These are phyloP conservation scores for Purpureocillium lavendulum DNA, from an alignment of 2,329 filamentous ascomycete species.

Conservation along the genomic window DNA sequence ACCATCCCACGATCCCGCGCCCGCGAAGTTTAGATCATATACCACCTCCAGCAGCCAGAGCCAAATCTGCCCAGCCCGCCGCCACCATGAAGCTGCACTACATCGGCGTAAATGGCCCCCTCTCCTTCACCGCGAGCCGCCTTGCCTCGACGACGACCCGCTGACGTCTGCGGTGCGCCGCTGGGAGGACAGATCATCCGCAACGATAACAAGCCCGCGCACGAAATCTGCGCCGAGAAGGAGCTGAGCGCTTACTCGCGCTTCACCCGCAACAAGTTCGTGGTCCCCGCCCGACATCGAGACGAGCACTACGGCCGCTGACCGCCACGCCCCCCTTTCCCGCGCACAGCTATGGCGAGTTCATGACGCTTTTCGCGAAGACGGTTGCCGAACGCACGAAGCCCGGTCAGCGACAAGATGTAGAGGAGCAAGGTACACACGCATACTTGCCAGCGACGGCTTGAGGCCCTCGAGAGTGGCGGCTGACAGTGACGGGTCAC, in stretches of 20 bases:
- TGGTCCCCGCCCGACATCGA: slow-evolving; percentile 7
- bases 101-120: slow-evolving; percentile 60
- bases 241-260: slow-evolving; percentile 71
- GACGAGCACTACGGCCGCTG: too few relatives aligned
- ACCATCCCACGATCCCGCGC: too few relatives aligned
- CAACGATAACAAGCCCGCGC: slow-evolving; percentile 67
- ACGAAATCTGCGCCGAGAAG: slow-evolving; percentile 69
- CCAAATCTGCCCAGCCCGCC: not conserved
- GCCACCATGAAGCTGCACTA: slow-evolving; percentile 42
- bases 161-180: not conserved
- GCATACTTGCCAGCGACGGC: not conserved
- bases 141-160: not conserved
- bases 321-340: slow-evolving; percentile 3
- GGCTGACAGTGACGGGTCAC: not conserved
- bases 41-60: not conserved
- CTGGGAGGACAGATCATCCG: slow-evolving; percentile 61
- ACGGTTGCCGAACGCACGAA: slow-evolving; percentile 80
- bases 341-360: slow-evolving; percentile 38
- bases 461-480: not conserved
- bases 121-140: slow-evolving; percentile 13
- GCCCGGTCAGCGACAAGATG: slow-evolving; percentile 74
- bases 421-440: slow-evolving; percentile 65
- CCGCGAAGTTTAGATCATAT: not conserved
- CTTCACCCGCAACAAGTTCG: slow-evolving; percentile 67
- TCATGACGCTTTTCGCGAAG: slow-evolving; percentile 81